Base-by-base conservation (phyloP, 257 asterid species). In the Phtheirospermum japonicum region DNA sequence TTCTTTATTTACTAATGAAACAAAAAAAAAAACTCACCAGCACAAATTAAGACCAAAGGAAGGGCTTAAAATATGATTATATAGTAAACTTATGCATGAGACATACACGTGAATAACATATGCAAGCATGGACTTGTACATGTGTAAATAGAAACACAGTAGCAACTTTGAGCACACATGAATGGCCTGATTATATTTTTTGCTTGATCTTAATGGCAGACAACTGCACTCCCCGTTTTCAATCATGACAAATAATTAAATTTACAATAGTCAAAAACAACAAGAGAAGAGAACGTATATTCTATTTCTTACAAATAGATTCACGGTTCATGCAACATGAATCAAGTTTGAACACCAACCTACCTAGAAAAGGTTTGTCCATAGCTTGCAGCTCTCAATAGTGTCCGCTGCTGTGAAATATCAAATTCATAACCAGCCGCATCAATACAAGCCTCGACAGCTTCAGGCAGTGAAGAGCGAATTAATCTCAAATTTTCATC, bases 351-450 rank as follows among this genome's bases (percentile, higher is more conserved):
- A 71, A 63, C 52, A 68, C 9, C 60, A 67, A 75, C 86, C 61
- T 72, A 93, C 99, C 97, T 93, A 75, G 96, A 85, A 83, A 92
- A 93, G 40, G 99, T 86, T 80, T 89, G 96, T 40, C 99, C 99
- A 49, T 87, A 93, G 87, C 96, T 93, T 6, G 95, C 96, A 69
- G 99, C 93, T 83, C 99, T 83, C 64, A 89, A 71, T 55, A 93
- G 76, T 5, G 88, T 78, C 57, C 94, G 78, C 48, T 93, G 97
- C 68, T 64, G 94, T 57, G 84, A 80, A 64, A 82, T 67, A 71
- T 89, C 94, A 82, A 93, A 93, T 68, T 89, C 99, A 71, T 85
- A 85, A 59, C 95, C 90, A 17, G 97, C 96, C 62, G 96, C 97
- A 82, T 89, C 97, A 58, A 93, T 57, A 67, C 99, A 93, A 57